phyloP scores from a whole-genome alignment of 2,329 filamentous ascomycete genomes.

The Hansfordia pulvinata region DNA sequence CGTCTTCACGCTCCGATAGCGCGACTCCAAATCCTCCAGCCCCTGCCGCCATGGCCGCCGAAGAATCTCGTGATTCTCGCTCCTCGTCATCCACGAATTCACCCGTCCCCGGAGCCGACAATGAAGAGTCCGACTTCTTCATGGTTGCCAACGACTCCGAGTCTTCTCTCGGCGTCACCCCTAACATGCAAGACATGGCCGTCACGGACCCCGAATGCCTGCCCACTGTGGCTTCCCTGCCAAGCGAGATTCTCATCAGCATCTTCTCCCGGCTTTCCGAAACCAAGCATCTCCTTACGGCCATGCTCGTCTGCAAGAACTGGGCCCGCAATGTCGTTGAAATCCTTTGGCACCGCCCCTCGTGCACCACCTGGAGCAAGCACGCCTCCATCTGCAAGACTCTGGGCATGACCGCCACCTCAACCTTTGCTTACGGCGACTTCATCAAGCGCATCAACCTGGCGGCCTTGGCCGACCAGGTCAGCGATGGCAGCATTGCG shows the following conservation, averaged over 20 bases:
- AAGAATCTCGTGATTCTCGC: conserved; percentile 35
- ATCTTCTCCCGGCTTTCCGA: conserved; percentile 76
- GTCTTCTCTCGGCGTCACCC: conserved; percentile 68
- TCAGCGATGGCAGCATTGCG: conserved; percentile 82
- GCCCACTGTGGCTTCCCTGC: conserved; percentile 72
- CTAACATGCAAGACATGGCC: conserved; percentile 62
- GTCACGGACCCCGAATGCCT: conserved; percentile 52
- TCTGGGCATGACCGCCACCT: conserved; percentile 53
- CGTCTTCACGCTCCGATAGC: no score
- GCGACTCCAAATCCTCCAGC: conserved; percentile 1
- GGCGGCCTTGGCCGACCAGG: conserved; percentile 55
- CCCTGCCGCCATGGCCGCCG: conserved; percentile 15
- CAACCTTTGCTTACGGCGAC: conserved; percentile 81
- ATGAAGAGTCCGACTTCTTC: conserved; percentile 91
- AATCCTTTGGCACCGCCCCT: conserved; percentile 85
- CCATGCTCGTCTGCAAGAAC: conserved; percentile 85
- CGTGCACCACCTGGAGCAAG: conserved; percentile 77
- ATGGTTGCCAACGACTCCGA: conserved; percentile 81
- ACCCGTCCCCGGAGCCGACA: conserved; percentile 60
- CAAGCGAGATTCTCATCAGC: conserved; percentile 87
- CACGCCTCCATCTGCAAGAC: conserved; percentile 71
- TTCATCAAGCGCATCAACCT: conserved; percentile 89
- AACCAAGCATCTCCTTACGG: conserved; percentile 66
- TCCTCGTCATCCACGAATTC: conserved; percentile 61
- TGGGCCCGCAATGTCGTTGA: conserved; percentile 92